Evolutionary conservation across 306 rosid genomes (phyloP).

Genomic region (Rosa persica): DNA sequence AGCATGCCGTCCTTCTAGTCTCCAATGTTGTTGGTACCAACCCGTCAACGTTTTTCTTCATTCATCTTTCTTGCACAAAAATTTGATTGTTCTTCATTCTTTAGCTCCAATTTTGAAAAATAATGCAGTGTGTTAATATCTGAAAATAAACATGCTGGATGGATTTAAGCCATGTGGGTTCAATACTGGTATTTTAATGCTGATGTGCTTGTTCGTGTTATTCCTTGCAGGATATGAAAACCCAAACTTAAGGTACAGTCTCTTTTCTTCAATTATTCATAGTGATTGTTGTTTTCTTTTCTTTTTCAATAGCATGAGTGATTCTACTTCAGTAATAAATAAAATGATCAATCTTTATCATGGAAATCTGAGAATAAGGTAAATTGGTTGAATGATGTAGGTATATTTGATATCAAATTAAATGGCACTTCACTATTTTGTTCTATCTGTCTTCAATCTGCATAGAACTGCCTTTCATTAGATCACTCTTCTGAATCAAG

Average conservation of each 20-base stretch:
- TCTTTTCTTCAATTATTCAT: neutral
- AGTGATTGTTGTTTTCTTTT: no score
- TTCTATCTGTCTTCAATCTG: no score
- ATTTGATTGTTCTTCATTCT: neutral
- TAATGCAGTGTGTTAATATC: neutral
- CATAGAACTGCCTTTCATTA: no score
- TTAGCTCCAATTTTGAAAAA: neutral
- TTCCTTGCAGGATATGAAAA: slow-evolving; percentile 3
- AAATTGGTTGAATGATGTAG: no score
- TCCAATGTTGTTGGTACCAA: slow-evolving; percentile 47
- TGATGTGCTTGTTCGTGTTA: neutral
- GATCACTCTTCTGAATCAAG: neutral
- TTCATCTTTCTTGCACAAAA: neutral
- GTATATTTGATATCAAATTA: no score
- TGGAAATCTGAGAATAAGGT: no score
- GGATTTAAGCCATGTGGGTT: neutral
- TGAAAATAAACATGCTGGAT: neutral
- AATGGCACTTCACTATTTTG: no score
- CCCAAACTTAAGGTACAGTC: neutral
- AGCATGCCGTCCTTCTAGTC: slow-evolving; percentile 45
- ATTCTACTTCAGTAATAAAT: neutral
- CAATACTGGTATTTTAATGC: neutral
- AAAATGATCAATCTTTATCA: neutral
- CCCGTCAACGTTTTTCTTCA: neutral
- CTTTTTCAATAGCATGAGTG: neutral